phyloP scores from a whole-genome alignment of 306 rosid species.

The Arachis hypogaea region DNA sequence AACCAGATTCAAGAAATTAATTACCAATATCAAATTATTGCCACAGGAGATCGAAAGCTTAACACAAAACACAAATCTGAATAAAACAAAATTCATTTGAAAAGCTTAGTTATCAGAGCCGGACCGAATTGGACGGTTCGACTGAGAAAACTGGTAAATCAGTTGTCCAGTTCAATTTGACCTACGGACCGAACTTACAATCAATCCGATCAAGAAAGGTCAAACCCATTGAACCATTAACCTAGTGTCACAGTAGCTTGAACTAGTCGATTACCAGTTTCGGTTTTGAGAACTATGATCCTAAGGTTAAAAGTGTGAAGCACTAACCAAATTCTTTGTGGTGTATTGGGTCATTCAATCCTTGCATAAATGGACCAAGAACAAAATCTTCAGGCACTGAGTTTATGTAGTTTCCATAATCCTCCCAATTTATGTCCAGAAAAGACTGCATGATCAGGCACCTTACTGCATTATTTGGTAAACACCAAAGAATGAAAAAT shows the following conservation, averaged over 20 bases:
- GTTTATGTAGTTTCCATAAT: conserved; percentile 56
- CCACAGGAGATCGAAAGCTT: conserved; percentile 15
- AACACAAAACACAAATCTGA: conserved; percentile 33
- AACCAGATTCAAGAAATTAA: conserved; percentile 16
- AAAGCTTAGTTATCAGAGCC: neutral
- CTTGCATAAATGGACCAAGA: conserved; percentile 82
- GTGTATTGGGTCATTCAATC: conserved; percentile 87
- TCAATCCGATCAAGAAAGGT: no score
- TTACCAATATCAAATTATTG: conserved; percentile 17
- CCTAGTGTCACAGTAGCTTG: no score
- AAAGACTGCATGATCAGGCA: conserved; percentile 93
- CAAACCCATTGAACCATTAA: no score
- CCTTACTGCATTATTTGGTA: conserved; percentile 74
- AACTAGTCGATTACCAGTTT: no score
- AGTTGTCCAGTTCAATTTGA: no score
- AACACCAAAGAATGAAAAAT: conserved; percentile 29
- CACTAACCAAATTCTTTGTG: conserved; percentile 88
- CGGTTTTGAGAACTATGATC: no score
- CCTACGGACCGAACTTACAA: no score
- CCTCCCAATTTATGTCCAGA: conserved; percentile 72
- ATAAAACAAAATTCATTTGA: conserved; percentile 29
- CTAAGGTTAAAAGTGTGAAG: conserved; percentile 23
- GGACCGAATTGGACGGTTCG: no score
- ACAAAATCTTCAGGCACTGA: conserved; percentile 76
- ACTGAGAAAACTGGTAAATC: no score